Base-by-base conservation (phyloP, 1,284 basidiomycete species). In the Cutaneotrichosporon mucoides region DNA sequence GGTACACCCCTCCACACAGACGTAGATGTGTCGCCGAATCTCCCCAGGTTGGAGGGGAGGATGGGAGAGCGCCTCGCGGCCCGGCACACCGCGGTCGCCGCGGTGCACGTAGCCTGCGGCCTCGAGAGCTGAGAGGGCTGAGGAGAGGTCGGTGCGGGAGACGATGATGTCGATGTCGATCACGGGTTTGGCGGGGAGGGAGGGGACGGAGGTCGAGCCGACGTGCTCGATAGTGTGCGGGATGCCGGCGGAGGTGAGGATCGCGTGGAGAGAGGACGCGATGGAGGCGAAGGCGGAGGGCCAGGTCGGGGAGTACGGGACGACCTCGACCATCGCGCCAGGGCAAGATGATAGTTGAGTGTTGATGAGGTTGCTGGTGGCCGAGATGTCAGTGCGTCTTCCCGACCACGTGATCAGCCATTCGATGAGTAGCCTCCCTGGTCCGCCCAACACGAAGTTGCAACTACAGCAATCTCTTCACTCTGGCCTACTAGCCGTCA, bases 91-190 rank as follows among this genome's bases (percentile, higher is more conserved):
- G 9, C 15, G 37, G 49, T 60, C 45, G 11, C 58, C 58, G 0
- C 24, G 10, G 40, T 60, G 54, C 15, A 7, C n/a, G 53, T 60
- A 60, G 9, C 58, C 49, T 1, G 43, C 44, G 0, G 43, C 38
- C n/a, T n/a, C 9, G 15, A 56, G 45, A 8, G 55, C 55, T 4
- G 38, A 11, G 12, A 57, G 24, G 4, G 62, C 62, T 2, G 36
- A 8, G 5, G 51, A 15, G 10, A 66, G 33, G 44, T 57, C 8
- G n/a, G 41, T 44, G 5, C 57, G 51, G 2, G 33, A 5, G 13
- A 67, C 58, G 33, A 69, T 41, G 13, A 69, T 60, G 61, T 68
- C 66, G 34, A 69, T 63, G 60, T 68, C 66, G 54, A 69, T 60
- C 8, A 68, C 51, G 2, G 65, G 65, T 35, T 66, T 68, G 2